Percentiles rank a stretch among this genome's conserved stretches.
These are phyloP conservation scores for Aspergillus chevalieri DNA, from an alignment of 2,329 filamentous ascomycete genomes.

Conservation along the genomic window DNA sequence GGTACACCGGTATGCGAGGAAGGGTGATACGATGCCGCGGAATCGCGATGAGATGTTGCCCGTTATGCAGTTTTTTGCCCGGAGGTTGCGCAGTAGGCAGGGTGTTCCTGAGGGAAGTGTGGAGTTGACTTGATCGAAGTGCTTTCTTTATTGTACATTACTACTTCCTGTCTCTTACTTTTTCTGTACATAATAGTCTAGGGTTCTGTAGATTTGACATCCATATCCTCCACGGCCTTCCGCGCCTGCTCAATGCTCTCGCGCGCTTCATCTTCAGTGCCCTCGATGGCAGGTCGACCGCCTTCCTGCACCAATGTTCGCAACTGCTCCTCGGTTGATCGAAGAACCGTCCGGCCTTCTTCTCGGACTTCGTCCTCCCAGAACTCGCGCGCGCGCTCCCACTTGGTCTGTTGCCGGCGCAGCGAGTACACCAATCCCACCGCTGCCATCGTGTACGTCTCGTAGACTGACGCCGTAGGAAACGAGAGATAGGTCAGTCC, in stretches of 20 bases:
- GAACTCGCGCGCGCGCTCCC: conserved; percentile 48
- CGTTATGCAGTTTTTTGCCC: conserved; percentile 69
- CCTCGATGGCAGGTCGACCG: conserved; percentile 31
- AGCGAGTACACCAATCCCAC: conserved; percentile 54
- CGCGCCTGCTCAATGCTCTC: conserved; percentile 43
- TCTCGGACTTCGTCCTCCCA: conserved; percentile 52
- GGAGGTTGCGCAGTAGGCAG: conserved; percentile 37
- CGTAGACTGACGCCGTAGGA: conserved; percentile 48
- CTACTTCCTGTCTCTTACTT: too few species aligned
- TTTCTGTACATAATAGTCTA: neutral
- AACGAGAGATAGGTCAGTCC: conserved; percentile 51
- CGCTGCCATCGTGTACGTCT: conserved; percentile 54
- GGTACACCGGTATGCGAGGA: conserved; percentile 62
- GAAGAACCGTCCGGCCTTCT: conserved; percentile 51
- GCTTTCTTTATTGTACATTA: neutral
- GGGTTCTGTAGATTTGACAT: conserved; percentile 6
- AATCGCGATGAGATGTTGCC: conserved; percentile 80
- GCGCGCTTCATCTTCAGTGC: conserved; percentile 36
- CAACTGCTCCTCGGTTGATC: conserved; percentile 48
- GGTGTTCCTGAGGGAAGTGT: conserved; percentile 43
- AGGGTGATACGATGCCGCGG: conserved; percentile 74
- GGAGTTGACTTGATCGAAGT: conserved; percentile 29
- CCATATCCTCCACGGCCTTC: conserved; percentile 39
- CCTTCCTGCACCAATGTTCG: conserved; percentile 41
- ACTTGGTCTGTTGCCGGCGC: conserved; percentile 53